Conservation (phyloP, 1,139 yeast genomes). For the Blastobotrys aristatus region DNA sequence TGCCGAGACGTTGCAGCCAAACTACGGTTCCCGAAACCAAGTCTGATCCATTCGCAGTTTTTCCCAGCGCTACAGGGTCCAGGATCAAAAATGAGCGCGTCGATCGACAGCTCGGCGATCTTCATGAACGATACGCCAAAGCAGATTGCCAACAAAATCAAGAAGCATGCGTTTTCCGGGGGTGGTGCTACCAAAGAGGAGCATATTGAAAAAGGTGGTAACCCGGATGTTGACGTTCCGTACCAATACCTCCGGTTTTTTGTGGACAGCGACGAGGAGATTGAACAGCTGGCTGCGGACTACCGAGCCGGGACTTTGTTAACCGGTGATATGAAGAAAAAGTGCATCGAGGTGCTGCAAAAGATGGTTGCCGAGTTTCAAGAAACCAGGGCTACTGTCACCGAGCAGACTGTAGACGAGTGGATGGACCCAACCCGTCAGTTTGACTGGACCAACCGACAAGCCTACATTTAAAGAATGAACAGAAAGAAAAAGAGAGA, state of each 20-base stretch:
- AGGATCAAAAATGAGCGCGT: constrained; percentile 94
- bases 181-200: constrained; percentile 86
- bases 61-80: constrained; percentile 99
- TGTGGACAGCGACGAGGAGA: constrained; percentile 77
- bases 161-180: constrained; percentile 95
- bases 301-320: constrained; percentile 78
- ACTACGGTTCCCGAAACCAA: constrained; percentile 83
- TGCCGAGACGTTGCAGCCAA: constrained; percentile 97
- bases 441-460: constrained; percentile 64
- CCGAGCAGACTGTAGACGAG: constrained; percentile 57
- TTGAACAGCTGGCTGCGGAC: constrained; percentile 55
- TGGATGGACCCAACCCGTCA: constrained; percentile 80
- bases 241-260: constrained; percentile 89
- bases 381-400: constrained; percentile 62
- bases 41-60: constrained; percentile 88
- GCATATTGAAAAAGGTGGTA: constrained; percentile 84
- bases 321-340: constrained; percentile 91
- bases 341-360: constrained; percentile 76
- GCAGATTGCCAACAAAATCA: constrained; percentile 89
- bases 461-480: constrained; percentile 57
- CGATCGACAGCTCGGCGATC: constrained; percentile 76
- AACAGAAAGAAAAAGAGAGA: constrained; percentile 37
- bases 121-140: constrained; percentile 93
- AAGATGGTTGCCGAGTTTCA: constrained; percentile 78
- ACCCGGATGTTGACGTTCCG: constrained; percentile 94